A percentile compares a stretch with the other conserved stretches of the same genome.
Conservation (phyloP, 495 filamentous ascomycete genomes). For the Letharia lupina region DNA sequence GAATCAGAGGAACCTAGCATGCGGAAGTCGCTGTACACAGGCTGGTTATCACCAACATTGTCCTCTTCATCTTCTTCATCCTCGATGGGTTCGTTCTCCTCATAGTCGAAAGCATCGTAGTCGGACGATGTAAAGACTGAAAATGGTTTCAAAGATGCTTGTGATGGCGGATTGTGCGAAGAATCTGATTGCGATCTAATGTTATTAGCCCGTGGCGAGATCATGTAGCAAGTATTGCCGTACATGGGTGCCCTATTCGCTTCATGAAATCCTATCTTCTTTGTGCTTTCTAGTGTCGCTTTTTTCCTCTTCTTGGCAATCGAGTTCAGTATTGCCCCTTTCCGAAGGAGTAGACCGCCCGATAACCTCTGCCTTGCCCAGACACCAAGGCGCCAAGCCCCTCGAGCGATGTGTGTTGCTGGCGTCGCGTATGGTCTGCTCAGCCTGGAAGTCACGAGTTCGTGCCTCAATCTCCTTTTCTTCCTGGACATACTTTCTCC, state of each 20-base stretch:
- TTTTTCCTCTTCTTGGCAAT: conserved; percentile 33
- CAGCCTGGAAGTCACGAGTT: conserved; percentile 59
- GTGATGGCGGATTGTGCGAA: conserved; percentile 16
- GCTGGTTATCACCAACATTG: background rate
- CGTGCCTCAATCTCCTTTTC: conserved; percentile 55
- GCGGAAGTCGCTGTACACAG: conserved; percentile 27
- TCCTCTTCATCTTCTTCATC: conserved; percentile 11
- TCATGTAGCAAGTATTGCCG: conserved; percentile 8
- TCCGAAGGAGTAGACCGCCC: conserved; percentile 40
- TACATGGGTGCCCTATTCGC: conserved; percentile 16
- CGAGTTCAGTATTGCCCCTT: conserved; percentile 48
- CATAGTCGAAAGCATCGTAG: conserved; percentile 42
- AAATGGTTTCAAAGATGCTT: conserved; percentile 22
- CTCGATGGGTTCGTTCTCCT: conserved; percentile 30
- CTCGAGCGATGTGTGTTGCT: conserved; percentile 57
- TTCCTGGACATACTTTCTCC: conserved; percentile 48
- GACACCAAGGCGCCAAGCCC: conserved; percentile 49
- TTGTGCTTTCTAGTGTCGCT: background rate
- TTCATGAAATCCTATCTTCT: background rate
- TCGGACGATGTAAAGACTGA: conserved; percentile 34
- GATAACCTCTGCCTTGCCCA: conserved; percentile 39
- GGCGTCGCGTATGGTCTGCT: conserved; percentile 60
- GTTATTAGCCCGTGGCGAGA: background rate
- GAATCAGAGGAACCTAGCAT: conserved; percentile 18
- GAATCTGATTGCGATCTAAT: background rate